Evolutionary conservation across 495 filamentous ascomycete species (phyloP), one percentile per base, ranked within the genome.

Genomic region (Podospora australis): DNA sequence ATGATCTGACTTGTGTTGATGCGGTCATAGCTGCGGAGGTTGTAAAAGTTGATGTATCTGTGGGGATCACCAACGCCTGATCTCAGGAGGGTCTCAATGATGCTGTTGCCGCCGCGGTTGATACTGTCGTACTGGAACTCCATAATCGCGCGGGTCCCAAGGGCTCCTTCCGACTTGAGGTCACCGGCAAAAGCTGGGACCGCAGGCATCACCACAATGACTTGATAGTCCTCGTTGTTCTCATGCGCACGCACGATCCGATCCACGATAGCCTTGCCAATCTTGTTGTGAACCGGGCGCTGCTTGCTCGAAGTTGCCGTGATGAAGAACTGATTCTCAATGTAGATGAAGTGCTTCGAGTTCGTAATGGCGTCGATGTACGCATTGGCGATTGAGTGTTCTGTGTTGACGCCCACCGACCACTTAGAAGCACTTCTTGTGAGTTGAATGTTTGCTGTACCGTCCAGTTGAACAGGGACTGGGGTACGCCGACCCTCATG

Each of bases 291-390:
- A 10, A 97, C 83, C 0, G 90, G 90, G 44, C 74, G 78, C 64
- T 95, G 90, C 23, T 78, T 65, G 36, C 86, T 75, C 13, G 74
- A 75, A 1, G 89, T 94, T 2, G 90, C 88, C 0, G 90, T 96
- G 69, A 96, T 96, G 72, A 96, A 96, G 75, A 96, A 96, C 66
- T 74, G 90, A 56, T 96, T 96, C 68, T 96, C 90, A 14, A 96
- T 96, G 66, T 96, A 96, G 29, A 96, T 66, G 55, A 87, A 95
- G 63, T 95, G 87, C 62, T 84, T 64, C 34, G 86, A 88, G 53
- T 87, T 83, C 19, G 72, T 75, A 60, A 97, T 96, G 25, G 85
- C 77, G 42, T 87, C 78, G 29, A 85, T 83, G 52, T 97, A 97
- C 0, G 91, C 90, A 58, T 95, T 88, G 16, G 80, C 79, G 56